Conservation (phyloP, 1,139 yeast species). For the Blastobotrys petasosporus region DNA sequence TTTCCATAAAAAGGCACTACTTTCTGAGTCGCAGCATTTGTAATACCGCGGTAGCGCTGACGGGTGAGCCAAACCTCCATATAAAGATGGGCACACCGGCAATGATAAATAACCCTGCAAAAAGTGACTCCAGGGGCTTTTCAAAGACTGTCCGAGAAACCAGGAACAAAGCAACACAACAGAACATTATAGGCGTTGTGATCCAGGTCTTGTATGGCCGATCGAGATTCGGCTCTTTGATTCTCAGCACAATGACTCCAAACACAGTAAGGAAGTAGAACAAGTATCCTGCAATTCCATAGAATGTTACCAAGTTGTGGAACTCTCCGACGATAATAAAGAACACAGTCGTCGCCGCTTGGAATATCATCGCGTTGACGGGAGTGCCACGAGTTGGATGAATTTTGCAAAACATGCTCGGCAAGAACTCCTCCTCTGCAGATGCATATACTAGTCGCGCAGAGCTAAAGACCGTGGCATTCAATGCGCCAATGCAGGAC, state of each 20-base stretch:
- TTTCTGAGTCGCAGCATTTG: neutral
- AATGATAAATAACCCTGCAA: conserved; percentile 29
- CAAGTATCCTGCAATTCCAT: conserved; percentile 39
- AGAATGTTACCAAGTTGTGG: conserved; percentile 34
- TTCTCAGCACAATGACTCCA: conserved; percentile 36
- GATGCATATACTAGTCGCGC: conserved; percentile 37
- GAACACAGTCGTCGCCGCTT: conserved; percentile 29
- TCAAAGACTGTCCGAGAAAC: conserved; percentile 34
- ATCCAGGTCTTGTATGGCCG: conserved; percentile 37
- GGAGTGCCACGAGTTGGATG: conserved; percentile 32
- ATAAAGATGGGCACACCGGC: conserved; percentile 34
- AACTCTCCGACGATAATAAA: conserved; percentile 37
- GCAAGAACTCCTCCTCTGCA: conserved; percentile 36
- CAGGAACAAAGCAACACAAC: conserved; percentile 36
- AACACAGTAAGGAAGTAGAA: conserved; percentile 37
- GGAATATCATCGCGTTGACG: conserved; percentile 34
- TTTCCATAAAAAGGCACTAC: too few species aligned
- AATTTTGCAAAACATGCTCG: conserved; percentile 28
- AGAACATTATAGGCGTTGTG: conserved; percentile 35
- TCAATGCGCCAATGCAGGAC: conserved; percentile 40
- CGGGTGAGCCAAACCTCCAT: conserved; percentile 19
- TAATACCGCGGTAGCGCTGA: neutral
- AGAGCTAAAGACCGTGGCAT: conserved; percentile 37
- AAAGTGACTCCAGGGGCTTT: conserved; percentile 32
- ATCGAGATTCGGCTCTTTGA: conserved; percentile 32